A percentile compares a stretch with the other conserved stretches of the same genome.
These are phyloP conservation scores for Aureobasidium sp. DNA, from an alignment of 2,329 filamentous ascomycete species.

Conservation along the genomic window DNA sequence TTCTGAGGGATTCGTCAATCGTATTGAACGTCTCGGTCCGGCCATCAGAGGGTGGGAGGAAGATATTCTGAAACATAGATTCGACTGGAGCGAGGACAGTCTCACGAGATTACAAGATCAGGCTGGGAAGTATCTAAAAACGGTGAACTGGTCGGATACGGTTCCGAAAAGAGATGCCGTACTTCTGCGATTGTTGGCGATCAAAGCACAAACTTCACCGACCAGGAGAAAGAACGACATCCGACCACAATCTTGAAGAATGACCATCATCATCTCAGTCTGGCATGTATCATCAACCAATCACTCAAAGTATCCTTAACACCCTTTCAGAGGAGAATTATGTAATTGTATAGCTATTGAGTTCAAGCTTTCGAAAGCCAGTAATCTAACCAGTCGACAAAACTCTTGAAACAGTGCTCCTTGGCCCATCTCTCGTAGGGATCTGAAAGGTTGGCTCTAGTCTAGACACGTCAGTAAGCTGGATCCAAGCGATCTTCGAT, in stretches of 20 bases:
- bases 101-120: neutral
- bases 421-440: neutral
- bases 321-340: no score
- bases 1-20: constrained; percentile 20
- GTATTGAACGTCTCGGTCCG: neutral
- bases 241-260: no score
- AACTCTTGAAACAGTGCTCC: neutral
- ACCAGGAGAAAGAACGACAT: no score
- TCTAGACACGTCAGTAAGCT: neutral
- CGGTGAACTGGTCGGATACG: neutral
- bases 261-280: no score
- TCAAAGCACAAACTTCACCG: neutral
- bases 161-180: neutral
- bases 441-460: neutral
- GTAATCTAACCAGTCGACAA: neutral
- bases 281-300: no score
- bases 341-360: no score
- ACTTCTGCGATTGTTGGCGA: neutral
- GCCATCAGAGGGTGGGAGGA: neutral
- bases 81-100: neutral
- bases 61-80: neutral
- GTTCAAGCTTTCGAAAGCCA: neutral
- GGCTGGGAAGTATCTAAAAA: neutral
- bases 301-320: no score
- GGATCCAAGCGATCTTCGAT: neutral